Base-by-base conservation (phyloP, 2,329 filamentous ascomycete species). In the Chaetomium sp. region DNA sequence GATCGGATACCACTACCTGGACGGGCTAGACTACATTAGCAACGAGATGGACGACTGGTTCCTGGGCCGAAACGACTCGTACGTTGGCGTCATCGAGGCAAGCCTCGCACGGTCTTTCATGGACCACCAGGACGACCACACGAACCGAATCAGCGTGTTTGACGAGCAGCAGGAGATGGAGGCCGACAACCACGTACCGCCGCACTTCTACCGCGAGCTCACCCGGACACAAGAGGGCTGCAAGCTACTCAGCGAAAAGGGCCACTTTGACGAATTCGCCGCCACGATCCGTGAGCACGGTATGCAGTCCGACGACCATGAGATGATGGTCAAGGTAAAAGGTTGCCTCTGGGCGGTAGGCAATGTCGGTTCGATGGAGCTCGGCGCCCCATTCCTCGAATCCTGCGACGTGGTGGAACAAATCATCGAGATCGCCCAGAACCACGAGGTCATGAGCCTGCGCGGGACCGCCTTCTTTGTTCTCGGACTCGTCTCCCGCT, bases 41-140 rank as follows among this genome's bases (percentile, higher is more conserved):
- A 95, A 96, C 74, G 96, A 99, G 76, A 99, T 99, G 95, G 95
- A 99, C 71, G 96, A 99, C 78, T 99, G 95, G 95, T 99, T 98
- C 74, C 83, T 99, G 33, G 95, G 95, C 16, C 88, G 95, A 53
- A 99, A 99, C 74, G 94, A 99, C 75, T 90, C 88, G n/a, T 99
- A 99, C 70, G 95, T 99, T 58, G 86, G 88, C 45, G 85, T 98
- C 49, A 94, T 99, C 49, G 95, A 99, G 77, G 95, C 96, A n/a
- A 96, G 93, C 62, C 83, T 99, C 59, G 92, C 93, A 35, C 89
- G 92, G 66, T 90, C 93, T 0, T 93, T 97, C 70, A 82, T 87
- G n/a, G 84, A 89, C 49, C 86, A 85, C 61, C 78, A 83, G 5
- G 85, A 87, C 29, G 83, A 86, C 47, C 80, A 83, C 73, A 77